phyloP scores from a whole-genome alignment of 2,329 filamentous ascomycete species.

The Pestalotiopsis sp. region DNA sequence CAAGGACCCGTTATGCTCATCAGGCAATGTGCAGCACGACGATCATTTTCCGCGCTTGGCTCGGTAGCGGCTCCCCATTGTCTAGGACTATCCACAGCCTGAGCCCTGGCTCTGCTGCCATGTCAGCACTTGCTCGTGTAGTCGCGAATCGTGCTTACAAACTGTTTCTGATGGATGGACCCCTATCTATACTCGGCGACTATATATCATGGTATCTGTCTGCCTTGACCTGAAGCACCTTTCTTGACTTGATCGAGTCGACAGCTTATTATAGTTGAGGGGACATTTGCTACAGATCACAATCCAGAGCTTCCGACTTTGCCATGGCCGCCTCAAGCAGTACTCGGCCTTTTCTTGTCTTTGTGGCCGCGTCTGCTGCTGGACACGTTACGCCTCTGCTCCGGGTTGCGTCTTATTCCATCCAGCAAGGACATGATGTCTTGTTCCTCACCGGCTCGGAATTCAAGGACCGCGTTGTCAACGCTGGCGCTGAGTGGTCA shows the following conservation, averaged over 20 bases:
- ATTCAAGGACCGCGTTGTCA: slow-evolving; percentile 33
- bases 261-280: background rate
- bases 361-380: slow-evolving; percentile 22
- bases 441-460: slow-evolving; percentile 35
- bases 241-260: background rate
- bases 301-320: background rate
- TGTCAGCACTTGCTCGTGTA: background rate
- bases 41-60: background rate
- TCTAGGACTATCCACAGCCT: background rate
- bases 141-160: background rate
- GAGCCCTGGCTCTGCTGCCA: background rate
- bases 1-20: too few relatives aligned
- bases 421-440: slow-evolving; percentile 38
- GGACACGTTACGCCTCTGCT: slow-evolving; percentile 27
- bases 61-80: background rate
- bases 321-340: background rate
- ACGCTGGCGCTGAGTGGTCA: slow-evolving; percentile 32
- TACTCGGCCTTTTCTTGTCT: slow-evolving; percentile 16
- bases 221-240: background rate
- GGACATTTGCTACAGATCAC: background rate
- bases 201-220: slow-evolving; percentile 2
- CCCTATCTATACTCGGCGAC: slow-evolving; percentile 9
- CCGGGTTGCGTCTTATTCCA: slow-evolving; percentile 32
- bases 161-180: background rate
- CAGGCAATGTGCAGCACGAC: too few relatives aligned